Conservation (phyloP, 2,329 filamentous ascomycete genomes). For the Diplodia seriata region DNA sequence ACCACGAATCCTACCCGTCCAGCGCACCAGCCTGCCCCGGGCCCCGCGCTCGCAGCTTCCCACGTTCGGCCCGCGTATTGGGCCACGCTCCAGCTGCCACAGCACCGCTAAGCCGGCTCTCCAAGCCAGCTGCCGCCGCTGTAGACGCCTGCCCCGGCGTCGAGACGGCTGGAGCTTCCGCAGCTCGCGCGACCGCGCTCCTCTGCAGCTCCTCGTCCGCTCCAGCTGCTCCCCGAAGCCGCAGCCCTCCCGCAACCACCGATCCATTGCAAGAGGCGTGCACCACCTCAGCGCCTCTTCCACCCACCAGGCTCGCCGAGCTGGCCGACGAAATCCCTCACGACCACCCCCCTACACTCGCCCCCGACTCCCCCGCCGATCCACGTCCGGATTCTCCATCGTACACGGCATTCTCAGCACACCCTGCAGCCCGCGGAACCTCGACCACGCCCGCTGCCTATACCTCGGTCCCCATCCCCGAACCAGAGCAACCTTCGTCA, state of each 20-base stretch:
- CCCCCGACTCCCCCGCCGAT: conserved; percentile 70
- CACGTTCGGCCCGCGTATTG: conserved; percentile 29
- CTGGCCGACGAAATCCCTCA: conserved; percentile 74
- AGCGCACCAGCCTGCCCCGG: conserved; percentile 15
- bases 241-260: neutral
- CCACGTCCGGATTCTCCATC: conserved; percentile 61
- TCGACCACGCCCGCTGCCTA: conserved; percentile 35
- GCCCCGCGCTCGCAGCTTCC: neutral
- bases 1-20: conserved; percentile 21
- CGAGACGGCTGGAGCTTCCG: conserved; percentile 6
- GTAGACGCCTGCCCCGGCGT: conserved; percentile 6
- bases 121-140: conserved; percentile 23
- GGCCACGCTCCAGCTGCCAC: conserved; percentile 15
- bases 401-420: conserved; percentile 48
- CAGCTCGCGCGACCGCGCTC: neutral
- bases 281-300: conserved; percentile 40
- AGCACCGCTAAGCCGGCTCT: conserved; percentile 4
- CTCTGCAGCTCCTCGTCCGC: conserved; percentile 18
- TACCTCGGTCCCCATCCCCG: conserved; percentile 35
- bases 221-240: conserved; percentile 12
- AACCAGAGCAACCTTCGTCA: conserved; percentile 33
- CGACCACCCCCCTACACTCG: conserved; percentile 65
- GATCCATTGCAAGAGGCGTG: conserved; percentile 22
- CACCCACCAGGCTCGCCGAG: conserved; percentile 57
- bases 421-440: conserved; percentile 38